Evolutionary conservation across 306 rosid genomes (phyloP).

Genomic region (Cicer judaicum): DNA sequence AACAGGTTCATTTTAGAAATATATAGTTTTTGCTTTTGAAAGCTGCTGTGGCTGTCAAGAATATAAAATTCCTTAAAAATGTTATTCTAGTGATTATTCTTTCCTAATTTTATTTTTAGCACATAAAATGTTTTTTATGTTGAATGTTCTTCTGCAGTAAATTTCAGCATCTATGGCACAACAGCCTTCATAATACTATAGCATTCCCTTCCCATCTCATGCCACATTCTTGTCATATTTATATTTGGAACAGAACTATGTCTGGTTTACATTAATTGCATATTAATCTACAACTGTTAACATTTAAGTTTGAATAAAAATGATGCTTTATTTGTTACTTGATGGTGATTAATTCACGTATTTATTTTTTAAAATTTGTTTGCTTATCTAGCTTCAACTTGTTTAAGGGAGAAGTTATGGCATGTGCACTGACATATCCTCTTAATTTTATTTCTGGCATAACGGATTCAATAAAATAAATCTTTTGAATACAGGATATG

Average conservation of each 20-base stretch:
- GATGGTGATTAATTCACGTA: slow-evolving; percentile 25
- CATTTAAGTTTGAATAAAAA: slow-evolving; percentile 19
- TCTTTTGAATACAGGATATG: slow-evolving; percentile 71
- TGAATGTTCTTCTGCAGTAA: not conserved
- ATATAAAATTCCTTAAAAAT: slow-evolving; percentile 1
- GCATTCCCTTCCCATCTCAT: slow-evolving; percentile 6
- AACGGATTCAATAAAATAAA: slow-evolving; percentile 26
- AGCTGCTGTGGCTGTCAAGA: slow-evolving; percentile 30
- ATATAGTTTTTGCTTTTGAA: not conserved
- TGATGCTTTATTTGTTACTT: slow-evolving; percentile 11
- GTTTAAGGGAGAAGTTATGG: not conserved
- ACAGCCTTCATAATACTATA: not conserved
- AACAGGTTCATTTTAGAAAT: not conserved
- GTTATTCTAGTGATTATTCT: not conserved
- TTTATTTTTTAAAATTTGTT: not conserved
- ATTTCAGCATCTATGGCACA: slow-evolving; percentile 13
- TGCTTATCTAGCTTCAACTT: not conserved
- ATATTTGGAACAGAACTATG: slow-evolving; percentile 11
- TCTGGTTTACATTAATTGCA: slow-evolving; percentile 11
- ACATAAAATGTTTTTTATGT: not conserved
- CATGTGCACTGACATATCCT: slow-evolving; percentile 5
- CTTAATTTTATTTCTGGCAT: not conserved
- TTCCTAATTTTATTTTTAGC: not conserved
- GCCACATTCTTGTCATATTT: slow-evolving; percentile 2
- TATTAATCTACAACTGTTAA: not conserved